phyloP scores from a whole-genome alignment of 306 rosid genomes.

The Biancaea sappan region DNA sequence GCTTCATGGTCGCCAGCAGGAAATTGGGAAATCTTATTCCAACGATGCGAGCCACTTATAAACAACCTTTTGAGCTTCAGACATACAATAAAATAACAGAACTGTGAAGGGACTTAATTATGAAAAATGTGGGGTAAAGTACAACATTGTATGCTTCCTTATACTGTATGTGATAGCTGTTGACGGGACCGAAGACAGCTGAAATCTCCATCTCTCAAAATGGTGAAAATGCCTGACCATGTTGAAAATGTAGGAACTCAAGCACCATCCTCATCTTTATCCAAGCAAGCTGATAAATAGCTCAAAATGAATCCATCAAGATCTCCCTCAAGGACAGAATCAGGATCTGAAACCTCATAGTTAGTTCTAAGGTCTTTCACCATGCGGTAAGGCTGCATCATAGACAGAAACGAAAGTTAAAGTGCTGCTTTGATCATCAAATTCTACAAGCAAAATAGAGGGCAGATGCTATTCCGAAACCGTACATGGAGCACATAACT shows the following conservation, averaged over 20 bases:
- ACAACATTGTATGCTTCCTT: slow-evolving; percentile 14
- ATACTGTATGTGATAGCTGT: slow-evolving; percentile 2
- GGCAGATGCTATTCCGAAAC: slow-evolving; percentile 29
- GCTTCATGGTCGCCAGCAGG: not conserved
- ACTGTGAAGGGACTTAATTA: not conserved
- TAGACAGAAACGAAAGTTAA: slow-evolving; percentile 27
- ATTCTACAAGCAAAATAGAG: not conserved
- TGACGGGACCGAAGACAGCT: slow-evolving; percentile 18
- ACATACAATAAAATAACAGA: slow-evolving; percentile 14
- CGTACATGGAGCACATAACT: slow-evolving; percentile 93
- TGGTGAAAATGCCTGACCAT: slow-evolving; percentile 19
- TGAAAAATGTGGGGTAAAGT: not conserved
- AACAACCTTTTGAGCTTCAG: slow-evolving; percentile 28
- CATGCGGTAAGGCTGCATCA: slow-evolving; percentile 90
- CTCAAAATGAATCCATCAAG: slow-evolving; percentile 81
- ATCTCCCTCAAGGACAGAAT: slow-evolving; percentile 90
- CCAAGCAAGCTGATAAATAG: slow-evolving; percentile 82
- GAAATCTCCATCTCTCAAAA: slow-evolving; percentile 4
- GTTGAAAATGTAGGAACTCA: slow-evolving; percentile 26
- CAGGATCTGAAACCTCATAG: slow-evolving; percentile 91
- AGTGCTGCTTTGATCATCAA: slow-evolving; percentile 7
- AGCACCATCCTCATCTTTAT: slow-evolving; percentile 57
- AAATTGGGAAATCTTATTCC: not conserved
- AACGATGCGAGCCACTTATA: not conserved
- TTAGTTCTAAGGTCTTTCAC: slow-evolving; percentile 94